phyloP scores from a whole-genome alignment of 331 rosid genomes.

The Phaseolus coccineus region DNA sequence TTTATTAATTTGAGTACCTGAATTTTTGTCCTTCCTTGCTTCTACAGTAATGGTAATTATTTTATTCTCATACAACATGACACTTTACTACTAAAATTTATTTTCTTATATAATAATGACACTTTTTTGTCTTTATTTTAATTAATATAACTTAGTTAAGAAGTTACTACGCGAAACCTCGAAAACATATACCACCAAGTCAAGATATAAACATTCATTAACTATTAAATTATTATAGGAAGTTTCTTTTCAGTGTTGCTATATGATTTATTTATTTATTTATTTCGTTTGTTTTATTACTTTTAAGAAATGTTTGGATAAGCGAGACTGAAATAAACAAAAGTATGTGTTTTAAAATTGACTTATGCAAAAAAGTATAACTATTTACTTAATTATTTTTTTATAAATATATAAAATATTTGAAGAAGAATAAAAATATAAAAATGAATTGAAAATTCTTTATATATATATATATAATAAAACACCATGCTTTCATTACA shows the following conservation, averaged over 20 bases:
- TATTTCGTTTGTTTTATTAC: not conserved
- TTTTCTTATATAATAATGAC: not conserved
- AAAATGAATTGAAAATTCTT: no score
- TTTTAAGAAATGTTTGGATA: not conserved
- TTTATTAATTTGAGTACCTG: not conserved
- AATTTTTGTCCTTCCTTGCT: not conserved
- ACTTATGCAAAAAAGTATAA: no score
- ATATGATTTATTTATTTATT: not conserved
- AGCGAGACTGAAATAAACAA: not conserved
- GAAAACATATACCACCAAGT: not conserved
- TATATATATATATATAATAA: no score
- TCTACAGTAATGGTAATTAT: not conserved
- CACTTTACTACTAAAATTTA: not conserved
- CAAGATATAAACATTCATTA: no score
- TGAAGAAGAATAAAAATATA: no score
- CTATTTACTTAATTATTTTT: no score
- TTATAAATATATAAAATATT: no score
- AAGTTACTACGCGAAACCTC: not conserved
- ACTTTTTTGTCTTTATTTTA: not conserved
- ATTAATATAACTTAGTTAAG: not conserved
- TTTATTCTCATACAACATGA: not conserved
- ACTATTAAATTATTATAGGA: not conserved
- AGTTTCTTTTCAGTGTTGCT: not conserved
- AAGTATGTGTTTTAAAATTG: no score
- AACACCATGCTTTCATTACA: no score